Conservation (phyloP, 768 basidiomycete species). For the Bullera alba region DNA sequence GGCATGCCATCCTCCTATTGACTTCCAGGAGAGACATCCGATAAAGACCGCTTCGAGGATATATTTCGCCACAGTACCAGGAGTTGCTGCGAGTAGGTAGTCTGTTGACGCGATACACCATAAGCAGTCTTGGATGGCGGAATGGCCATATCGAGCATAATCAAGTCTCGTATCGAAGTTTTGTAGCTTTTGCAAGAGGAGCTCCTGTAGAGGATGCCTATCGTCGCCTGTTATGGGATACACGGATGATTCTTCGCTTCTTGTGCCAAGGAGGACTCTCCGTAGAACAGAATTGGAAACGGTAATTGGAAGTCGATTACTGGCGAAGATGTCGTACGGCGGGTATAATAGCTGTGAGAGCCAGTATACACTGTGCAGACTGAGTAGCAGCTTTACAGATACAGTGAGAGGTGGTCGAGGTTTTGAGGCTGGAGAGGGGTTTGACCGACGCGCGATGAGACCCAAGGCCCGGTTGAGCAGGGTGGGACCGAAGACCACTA, state of each 20-base stretch:
- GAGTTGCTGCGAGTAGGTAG: conserved; percentile 16
- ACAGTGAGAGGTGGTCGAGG: conserved; percentile 8
- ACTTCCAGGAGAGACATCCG: conserved; percentile 8
- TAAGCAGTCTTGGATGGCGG: conserved; percentile 12
- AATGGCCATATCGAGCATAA: conserved; percentile 35
- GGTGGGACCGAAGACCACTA: conserved; percentile 25
- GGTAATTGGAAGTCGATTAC: conserved; percentile 22
- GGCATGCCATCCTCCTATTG: background rate
- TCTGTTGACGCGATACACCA: conserved; percentile 22
- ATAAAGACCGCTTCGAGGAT: conserved; percentile 11
- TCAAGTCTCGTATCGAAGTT: conserved; percentile 26
- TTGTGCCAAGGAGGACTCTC: conserved; percentile 6
- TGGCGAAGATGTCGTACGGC: conserved; percentile 33
- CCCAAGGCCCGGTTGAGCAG: conserved; percentile 15
- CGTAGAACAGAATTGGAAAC: conserved; percentile 15
- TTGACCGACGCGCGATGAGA: conserved; percentile 3
- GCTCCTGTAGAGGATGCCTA: conserved; percentile 10
- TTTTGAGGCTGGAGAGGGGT: conserved; percentile 1
- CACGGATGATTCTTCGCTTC: background rate
- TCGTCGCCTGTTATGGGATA: background rate
- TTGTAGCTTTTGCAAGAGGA: conserved; percentile 22
- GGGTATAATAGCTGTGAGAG: conserved; percentile 19
- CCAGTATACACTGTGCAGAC: conserved; percentile 19
- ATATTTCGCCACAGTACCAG: conserved; percentile 17
- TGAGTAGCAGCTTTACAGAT: conserved; percentile 14